A percentile compares a stretch with the other conserved stretches of the same genome.
phyloP scores from a whole-genome alignment of 2,329 filamentous ascomycete genomes.

The Diaporthe sp. region DNA sequence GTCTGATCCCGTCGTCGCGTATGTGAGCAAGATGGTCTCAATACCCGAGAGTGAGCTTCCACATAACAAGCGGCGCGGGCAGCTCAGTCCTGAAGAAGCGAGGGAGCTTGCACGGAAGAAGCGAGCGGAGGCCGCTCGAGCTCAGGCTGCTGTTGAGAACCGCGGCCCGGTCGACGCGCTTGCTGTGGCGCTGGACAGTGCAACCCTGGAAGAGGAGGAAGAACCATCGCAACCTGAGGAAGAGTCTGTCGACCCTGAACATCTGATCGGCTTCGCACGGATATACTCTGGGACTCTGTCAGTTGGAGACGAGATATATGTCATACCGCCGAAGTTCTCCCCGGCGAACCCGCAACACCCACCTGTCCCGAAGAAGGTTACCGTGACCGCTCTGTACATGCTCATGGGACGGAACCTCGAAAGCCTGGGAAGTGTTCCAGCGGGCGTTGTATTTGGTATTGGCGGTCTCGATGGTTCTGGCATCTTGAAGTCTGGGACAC shows the following conservation, averaged over 20 bases:
- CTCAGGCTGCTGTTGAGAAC: slow-evolving; percentile 68
- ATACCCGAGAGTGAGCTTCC: slow-evolving; percentile 92
- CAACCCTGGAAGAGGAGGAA: slow-evolving; percentile 65
- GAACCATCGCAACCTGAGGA: slow-evolving; percentile 55
- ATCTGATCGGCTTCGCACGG: slow-evolving; percentile 92
- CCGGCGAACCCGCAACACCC: slow-evolving; percentile 78
- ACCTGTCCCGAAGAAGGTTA: slow-evolving; percentile 84
- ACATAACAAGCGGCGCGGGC: slow-evolving; percentile 82
- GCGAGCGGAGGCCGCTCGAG: slow-evolving; percentile 85
- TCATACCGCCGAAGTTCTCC: slow-evolving; percentile 92
- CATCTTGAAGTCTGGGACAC: slow-evolving; percentile 93
- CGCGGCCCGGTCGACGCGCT: slow-evolving; percentile 64
- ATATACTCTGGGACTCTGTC: slow-evolving; percentile 91
- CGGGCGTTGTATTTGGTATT: slow-evolving; percentile 95
- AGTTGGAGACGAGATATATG: slow-evolving; percentile 91
- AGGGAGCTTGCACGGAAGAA: slow-evolving; percentile 88
- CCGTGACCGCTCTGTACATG: slow-evolving; percentile 88
- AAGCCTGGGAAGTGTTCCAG: slow-evolving; percentile 83
- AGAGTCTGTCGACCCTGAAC: slow-evolving; percentile 78
- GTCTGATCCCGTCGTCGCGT: slow-evolving; percentile 86
- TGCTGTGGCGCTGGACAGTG: slow-evolving; percentile 68
- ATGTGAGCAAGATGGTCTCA: slow-evolving; percentile 98
- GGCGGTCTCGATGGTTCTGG: slow-evolving; percentile 86
- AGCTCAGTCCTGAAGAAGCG: slow-evolving; percentile 89
- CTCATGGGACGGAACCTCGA: slow-evolving; percentile 95